Evolutionary conservation across 139 green algal genomes (phyloP), one percentile per base, ranked within the genome.

Genomic region (Chlamydomonas schloesseri): DNA sequence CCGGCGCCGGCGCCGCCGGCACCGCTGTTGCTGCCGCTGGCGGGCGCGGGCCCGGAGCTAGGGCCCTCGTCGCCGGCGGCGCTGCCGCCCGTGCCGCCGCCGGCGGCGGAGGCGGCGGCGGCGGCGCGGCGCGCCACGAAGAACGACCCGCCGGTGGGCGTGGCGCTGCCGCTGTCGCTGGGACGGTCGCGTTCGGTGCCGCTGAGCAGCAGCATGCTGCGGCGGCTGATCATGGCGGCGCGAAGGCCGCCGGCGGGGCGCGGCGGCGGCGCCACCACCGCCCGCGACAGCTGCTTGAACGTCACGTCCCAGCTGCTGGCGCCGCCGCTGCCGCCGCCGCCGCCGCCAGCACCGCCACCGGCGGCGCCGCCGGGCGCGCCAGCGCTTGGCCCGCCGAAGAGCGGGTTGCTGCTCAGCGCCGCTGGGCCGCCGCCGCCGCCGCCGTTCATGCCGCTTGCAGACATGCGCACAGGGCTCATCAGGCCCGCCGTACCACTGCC

Each of bases 221-320:
- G 76, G 60, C 62, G 60, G 28, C 37, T 64, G 76, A 73, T 62
- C 60, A 83, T 62, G 24, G 76, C 76, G 17, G 76, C 76, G 28
- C 76, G 60, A 0, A 83, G 29, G 64, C 29, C 60, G 1, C 60
- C 62, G 0, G 58, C 15, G 13, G 28, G 14, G 33, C 62, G 76
- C 76, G 50, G 55, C 58, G 75, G 36, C 34, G 76, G 76, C 60
- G 76, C 76, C 26, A 83, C 76, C 37, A 83, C 76, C 6, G 76
- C 76, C 1, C 76, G 60, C 1, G 76, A 83, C 1, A 83, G 62
- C 58, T 83, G 76, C 60, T 73, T 73, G 58, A 83, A 73, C 10
- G 76, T 83, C 55, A 83, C 28, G 42, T 83, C 76, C 76, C 76
- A 83, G 76, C 58, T 82, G 58, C 75, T 55, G 28, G 34, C 55